Percentiles rank a stretch among this genome's conserved stretches.
Conservation (phyloP, 2,329 filamentous ascomycete genomes). For the Chaetomium strumarium region DNA sequence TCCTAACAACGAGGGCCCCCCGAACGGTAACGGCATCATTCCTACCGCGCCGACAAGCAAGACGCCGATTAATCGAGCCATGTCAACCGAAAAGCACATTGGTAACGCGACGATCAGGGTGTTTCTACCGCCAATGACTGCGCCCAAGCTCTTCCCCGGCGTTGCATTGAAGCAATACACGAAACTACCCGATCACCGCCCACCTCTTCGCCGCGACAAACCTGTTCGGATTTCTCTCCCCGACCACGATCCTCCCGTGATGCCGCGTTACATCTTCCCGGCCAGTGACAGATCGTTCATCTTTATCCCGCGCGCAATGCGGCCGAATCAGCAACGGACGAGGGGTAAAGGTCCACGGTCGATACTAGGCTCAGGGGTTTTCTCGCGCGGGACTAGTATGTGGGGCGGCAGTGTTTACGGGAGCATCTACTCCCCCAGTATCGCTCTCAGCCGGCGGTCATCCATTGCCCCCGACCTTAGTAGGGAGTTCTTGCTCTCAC, state of each 20-base stretch:
- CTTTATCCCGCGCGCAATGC: slow-evolving; percentile 89
- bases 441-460: slow-evolving; percentile 83
- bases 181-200: slow-evolving; percentile 87
- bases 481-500: slow-evolving; percentile 72
- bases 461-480: slow-evolving; percentile 63
- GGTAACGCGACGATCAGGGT: slow-evolving; percentile 83
- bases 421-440: slow-evolving; percentile 77
- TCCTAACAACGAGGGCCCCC: slow-evolving; percentile 42
- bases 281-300: slow-evolving; percentile 89
- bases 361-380: slow-evolving; percentile 60
- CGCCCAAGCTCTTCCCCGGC: slow-evolving; percentile 64
- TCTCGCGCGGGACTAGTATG: slow-evolving; percentile 75
- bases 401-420: slow-evolving; percentile 62
- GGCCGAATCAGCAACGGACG: slow-evolving; percentile 82
- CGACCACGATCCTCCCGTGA: slow-evolving; percentile 44
- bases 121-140: slow-evolving; percentile 68
- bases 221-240: slow-evolving; percentile 91
- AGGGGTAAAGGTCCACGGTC: slow-evolving; percentile 71
- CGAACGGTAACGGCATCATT: slow-evolving; percentile 51
- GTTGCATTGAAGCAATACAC: slow-evolving; percentile 87
- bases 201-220: slow-evolving; percentile 90
- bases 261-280: slow-evolving; percentile 83
- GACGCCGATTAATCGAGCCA: slow-evolving; percentile 64
- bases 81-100: slow-evolving; percentile 78
- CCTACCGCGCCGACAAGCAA: slow-evolving; percentile 53